Base-by-base conservation (phyloP, 768 basidiomycete species). In the Lentinus brumalis region DNA sequence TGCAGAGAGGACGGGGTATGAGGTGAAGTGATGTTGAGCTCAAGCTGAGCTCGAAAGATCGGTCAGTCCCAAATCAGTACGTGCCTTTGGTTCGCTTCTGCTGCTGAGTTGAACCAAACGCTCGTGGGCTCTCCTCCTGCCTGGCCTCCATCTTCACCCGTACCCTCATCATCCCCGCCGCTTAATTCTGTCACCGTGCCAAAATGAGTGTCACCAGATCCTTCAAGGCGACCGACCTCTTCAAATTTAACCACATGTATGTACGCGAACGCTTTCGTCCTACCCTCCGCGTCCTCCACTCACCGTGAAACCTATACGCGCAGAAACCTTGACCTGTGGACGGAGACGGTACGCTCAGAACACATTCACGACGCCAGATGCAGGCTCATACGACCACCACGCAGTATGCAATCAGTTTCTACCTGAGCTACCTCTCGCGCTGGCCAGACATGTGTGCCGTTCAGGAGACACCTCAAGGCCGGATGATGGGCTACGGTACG, bases 291-390 rank as follows among this genome's bases (percentile, higher is more conserved):
- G 16, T 38, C n/a, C 2, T 31, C n/a, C 6, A 14, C 15, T 21
- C 6, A 35, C 35, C 7, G 35, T 6, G 7, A 6, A 35, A 6
- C 35, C 56, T 50, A 26, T 5, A n/a, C 18, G 11, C 2, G 40
- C 74, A 94, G 93, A 62, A 98, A 99, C 75, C 77, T 96, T 70
- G 96, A 98, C 74, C 79, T 95, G 47, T 98, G 94, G 94, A 98
- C 97, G 47, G 96, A 98, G 76, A 98, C 97, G 21, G 96, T 94
- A 67, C 70, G 87, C 35, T 41, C 51, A 5, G 16, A 15, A 41
- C 45, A 47, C 10, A 50, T 52, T 3, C n/a, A 2, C 18, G 31
- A 30, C 3, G 18, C 6, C 6, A 15, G 9, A 4, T 14, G 14
- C 10, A 18, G 21, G 18, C 30, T 46, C 35, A 44, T n/a, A 38